Evolutionary conservation across 169 alveolate species (phyloP), one percentile per base, ranked within the genome.

Genomic region (Pseudocohnilembus persalinus): DNA sequence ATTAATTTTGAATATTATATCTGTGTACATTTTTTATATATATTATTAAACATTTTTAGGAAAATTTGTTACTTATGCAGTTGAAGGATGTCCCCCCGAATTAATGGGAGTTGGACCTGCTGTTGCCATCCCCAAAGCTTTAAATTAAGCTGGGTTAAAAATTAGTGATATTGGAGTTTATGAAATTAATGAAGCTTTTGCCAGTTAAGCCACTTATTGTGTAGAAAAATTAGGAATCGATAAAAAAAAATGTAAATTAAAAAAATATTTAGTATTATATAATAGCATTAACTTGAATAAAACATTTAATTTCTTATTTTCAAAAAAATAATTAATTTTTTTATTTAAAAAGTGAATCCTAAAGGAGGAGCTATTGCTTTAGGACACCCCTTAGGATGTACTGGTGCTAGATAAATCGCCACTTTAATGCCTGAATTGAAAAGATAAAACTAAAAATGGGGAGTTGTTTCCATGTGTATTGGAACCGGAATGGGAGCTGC

Each of bases 331-430:
- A n/a, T n/a, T n/a, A n/a, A n/a, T n/a, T n/a, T n/a, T n/a, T n/a
- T n/a, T n/a, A n/a, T n/a, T n/a, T n/a, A n/a, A n/a, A n/a, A n/a
- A 93, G 88, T 98, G 73, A 98, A 98, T 92, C 98, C 98, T 31
- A 96, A 97, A 92, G 99, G 99, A 29, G 99, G 99, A 31, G 99
- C 98, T 29, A 97, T 97, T 72, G 98, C 99, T 11, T 91, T 98
- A 1, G 99, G 99, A 73, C 99, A 98, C 88, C 99, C 99, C 28
- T 89, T 97, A 33, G 99, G 99, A 33, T 93, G 97, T 88, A 97
- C 98, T 64, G 99, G 99, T 29, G 98, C 98, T 0, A 93, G 99
- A 82, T 94, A 93, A 89, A 91, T 96, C 49, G 97, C 97, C 28
- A 96, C 98, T 28, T 85, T 97, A 75, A 88, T 98, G 84, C 97